phyloP scores from a whole-genome alignment of 108 stramenopile species.

The Fragilaria crotonensis region DNA sequence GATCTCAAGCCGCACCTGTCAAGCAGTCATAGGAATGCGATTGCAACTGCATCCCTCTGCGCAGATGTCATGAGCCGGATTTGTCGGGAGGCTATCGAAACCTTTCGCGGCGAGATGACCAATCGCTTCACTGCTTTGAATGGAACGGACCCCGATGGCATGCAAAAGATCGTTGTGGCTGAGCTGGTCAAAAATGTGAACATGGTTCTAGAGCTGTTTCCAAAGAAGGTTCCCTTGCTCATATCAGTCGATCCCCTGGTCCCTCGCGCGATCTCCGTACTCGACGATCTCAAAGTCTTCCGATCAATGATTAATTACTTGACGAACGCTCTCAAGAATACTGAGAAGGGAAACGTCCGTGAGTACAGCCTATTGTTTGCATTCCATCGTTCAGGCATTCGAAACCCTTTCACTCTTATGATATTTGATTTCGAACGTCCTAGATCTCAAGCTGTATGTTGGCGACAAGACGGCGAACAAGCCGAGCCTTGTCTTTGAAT shows the following conservation, averaged over 20 bases:
- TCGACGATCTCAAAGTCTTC: constrained; percentile 24
- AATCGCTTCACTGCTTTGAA: neutral
- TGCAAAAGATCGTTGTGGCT: neutral
- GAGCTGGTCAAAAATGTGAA: neutral
- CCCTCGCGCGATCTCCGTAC: constrained; percentile 7
- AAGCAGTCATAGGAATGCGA: constrained; percentile 25
- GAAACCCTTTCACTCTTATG: no score
- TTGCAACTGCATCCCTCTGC: constrained; percentile 21
- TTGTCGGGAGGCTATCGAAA: constrained; percentile 30
- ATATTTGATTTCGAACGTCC: neutral
- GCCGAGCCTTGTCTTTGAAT: constrained; percentile 1
- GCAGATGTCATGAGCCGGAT: constrained; percentile 40
- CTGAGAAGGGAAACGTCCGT: constrained; percentile 44
- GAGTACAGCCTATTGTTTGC: neutral
- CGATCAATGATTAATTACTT: constrained; percentile 63
- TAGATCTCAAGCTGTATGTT: neutral
- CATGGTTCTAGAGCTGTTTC: neutral
- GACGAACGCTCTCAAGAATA: constrained; percentile 61
- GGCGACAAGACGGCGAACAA: neutral
- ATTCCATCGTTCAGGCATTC: no score
- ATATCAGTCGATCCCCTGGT: constrained; percentile 20
- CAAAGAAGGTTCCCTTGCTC: neutral
- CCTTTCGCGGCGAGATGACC: constrained; percentile 13
- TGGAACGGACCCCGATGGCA: neutral
- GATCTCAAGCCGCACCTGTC: constrained; percentile 10